Evolutionary conservation across 257 asterid genomes (phyloP).

Genomic region (Scutellaria minor): DNA sequence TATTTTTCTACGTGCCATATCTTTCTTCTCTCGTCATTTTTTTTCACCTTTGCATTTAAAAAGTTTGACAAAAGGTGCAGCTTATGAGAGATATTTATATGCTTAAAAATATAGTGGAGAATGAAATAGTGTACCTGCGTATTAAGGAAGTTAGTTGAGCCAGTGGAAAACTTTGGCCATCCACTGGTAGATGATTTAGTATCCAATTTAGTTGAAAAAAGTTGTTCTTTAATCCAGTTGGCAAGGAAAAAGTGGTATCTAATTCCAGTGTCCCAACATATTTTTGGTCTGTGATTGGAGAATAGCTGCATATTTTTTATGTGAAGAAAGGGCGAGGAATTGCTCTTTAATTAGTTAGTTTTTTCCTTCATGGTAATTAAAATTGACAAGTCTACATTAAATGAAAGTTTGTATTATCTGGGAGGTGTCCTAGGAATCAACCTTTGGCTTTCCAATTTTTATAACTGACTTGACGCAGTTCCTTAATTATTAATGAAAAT

Average conservation of each 20-base stretch:
- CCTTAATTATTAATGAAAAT: constrained; percentile 3
- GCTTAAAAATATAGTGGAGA: neutral
- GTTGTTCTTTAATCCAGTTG: too few species aligned
- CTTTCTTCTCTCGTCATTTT: neutral
- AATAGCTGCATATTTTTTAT: neutral
- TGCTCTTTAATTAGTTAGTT: neutral
- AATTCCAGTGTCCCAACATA: neutral
- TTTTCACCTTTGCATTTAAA: neutral
- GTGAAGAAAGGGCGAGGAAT: neutral
- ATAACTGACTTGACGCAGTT: neutral
- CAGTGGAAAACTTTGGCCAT: neutral
- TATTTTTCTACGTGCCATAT: neutral
- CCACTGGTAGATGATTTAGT: neutral
- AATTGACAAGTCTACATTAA: neutral
- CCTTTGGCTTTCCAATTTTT: neutral
- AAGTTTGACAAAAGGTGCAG: neutral
- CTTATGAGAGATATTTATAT: neutral
- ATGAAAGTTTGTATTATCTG: neutral
- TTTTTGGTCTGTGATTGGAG: neutral
- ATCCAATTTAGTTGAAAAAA: neutral
- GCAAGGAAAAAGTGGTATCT: neutral
- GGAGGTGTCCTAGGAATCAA: constrained; percentile 22
- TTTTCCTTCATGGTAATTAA: neutral
- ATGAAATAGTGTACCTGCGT: neutral
- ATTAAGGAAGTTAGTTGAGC: constrained; percentile 7